These are phyloP conservation scores for Exserohilum turcica DNA, from an alignment of 2,329 filamentous ascomycete species.

Conservation along the genomic window DNA sequence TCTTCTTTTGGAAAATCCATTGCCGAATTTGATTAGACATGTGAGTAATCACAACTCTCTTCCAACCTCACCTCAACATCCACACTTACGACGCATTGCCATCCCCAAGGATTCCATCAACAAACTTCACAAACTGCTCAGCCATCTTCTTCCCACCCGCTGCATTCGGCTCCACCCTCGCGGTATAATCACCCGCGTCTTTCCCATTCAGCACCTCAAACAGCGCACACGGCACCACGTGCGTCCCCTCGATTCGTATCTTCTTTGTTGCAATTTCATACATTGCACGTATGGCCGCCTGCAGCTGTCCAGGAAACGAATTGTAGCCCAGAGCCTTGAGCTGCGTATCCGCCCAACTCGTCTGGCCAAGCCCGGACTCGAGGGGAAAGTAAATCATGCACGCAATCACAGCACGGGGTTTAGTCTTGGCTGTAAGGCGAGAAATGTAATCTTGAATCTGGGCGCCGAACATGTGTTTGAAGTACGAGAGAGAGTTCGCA, in stretches of 20 bases:
- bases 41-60: too few species aligned
- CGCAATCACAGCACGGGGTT: slow-evolving; percentile 42
- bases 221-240: slow-evolving; percentile 40
- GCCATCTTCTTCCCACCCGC: slow-evolving; percentile 46
- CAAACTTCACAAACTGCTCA: slow-evolving; percentile 26
- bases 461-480: slow-evolving; percentile 38
- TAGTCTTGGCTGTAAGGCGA: slow-evolving; percentile 32
- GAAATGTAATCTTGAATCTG: slow-evolving; percentile 37
- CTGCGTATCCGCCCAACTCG: slow-evolving; percentile 42
- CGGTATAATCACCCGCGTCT: slow-evolving; percentile 36
- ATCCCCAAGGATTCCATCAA: slow-evolving; percentile 8
- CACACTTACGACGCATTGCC: background rate
- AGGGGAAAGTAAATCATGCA: slow-evolving; percentile 50
- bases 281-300: slow-evolving; percentile 42
- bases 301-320: slow-evolving; percentile 35
- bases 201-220: slow-evolving; percentile 43
- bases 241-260: slow-evolving; percentile 36
- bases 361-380: slow-evolving; percentile 32
- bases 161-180: slow-evolving; percentile 44
- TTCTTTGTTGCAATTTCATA: slow-evolving; percentile 37
- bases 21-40: too few species aligned
- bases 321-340: slow-evolving; percentile 42
- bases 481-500: slow-evolving; percentile 38
- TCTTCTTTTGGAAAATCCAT: too few species aligned
- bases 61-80: too few species aligned